Evolutionary conservation across 2,329 filamentous ascomycete genomes (phyloP).

Genomic region (Curvularia eragrostidis): DNA sequence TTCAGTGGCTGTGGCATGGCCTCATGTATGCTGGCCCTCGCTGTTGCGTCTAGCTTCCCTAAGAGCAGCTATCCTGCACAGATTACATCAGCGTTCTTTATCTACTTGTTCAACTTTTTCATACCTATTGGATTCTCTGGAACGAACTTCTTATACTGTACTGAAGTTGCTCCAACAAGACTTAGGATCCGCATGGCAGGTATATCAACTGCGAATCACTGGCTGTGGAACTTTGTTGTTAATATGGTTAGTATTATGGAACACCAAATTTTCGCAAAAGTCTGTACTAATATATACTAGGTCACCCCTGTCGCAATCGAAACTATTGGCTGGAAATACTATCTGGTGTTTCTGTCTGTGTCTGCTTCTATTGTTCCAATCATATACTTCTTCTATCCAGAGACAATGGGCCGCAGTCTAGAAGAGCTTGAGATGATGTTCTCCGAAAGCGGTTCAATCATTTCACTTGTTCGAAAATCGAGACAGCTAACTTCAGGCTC

Average conservation of each 20-base stretch:
- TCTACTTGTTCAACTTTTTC: constrained; percentile 68
- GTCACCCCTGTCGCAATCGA: constrained; percentile 57
- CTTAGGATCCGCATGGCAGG: constrained; percentile 63
- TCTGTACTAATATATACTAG: not conserved
- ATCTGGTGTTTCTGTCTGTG: constrained; percentile 59
- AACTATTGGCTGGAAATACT: constrained; percentile 61
- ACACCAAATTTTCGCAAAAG: not conserved
- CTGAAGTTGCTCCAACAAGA: constrained; percentile 62
- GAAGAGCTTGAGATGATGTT: constrained; percentile 54
- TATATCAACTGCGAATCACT: constrained; percentile 61
- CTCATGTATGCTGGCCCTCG: constrained; percentile 61
- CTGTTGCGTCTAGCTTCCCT: constrained; percentile 60
- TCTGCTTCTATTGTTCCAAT: constrained; percentile 55
- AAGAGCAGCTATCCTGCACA: constrained; percentile 55
- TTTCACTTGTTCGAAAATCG: constrained; percentile 32
- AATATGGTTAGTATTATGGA: constrained; percentile 36
- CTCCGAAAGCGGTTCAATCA: constrained; percentile 48
- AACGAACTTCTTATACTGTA: constrained; percentile 66
- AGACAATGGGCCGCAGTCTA: constrained; percentile 58
- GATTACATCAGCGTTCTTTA: constrained; percentile 62
- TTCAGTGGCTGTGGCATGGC: constrained; percentile 61
- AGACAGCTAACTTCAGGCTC: constrained; percentile 22
- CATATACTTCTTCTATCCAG: constrained; percentile 57
- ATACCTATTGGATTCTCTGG: constrained; percentile 66
- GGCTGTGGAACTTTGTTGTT: constrained; percentile 54